Evolutionary conservation across 1,284 basidiomycete species (phyloP).

Genomic region (Fomitopsis betulina): DNA sequence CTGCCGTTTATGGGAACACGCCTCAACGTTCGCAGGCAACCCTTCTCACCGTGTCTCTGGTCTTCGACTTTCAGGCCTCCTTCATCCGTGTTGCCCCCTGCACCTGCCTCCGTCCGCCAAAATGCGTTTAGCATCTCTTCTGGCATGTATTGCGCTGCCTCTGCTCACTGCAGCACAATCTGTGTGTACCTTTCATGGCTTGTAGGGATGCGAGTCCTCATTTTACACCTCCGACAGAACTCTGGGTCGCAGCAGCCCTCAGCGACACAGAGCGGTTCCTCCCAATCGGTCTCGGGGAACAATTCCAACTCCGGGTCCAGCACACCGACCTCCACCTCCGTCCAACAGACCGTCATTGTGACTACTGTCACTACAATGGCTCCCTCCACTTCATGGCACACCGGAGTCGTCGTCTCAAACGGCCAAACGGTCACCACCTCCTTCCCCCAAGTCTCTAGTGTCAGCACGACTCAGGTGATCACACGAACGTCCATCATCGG

Average conservation of each 20-base stretch:
- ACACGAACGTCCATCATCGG: conserved; percentile 23
- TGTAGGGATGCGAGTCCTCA: background rate
- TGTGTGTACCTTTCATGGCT: conserved; percentile 18
- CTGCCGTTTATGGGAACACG: background rate
- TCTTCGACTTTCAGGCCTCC: conserved; percentile 3
- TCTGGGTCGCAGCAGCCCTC: conserved; percentile 6
- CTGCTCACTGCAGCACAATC: conserved; percentile 30
- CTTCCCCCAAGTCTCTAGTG: conserved; percentile 25
- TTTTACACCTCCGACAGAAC: background rate
- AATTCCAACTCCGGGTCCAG: conserved; percentile 21
- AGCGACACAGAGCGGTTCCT: background rate
- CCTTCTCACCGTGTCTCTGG: conserved; percentile 9
- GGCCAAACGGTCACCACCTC: conserved; percentile 29
- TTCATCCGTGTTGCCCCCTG: conserved; percentile 1
- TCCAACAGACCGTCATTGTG: conserved; percentile 1
- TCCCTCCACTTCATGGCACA: conserved; percentile 25
- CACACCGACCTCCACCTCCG: conserved; percentile 12
- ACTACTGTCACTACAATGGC: conserved; percentile 5
- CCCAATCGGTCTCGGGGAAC: conserved; percentile 6
- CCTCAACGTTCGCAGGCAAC: background rate
- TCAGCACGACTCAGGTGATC: conserved; percentile 35
- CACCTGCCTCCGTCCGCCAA: conserved; percentile 1
- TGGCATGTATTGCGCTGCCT: conserved; percentile 27
- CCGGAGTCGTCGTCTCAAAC: conserved; percentile 25
- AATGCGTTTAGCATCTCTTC: conserved; percentile 24